Evolutionary conservation across 441 rosid genomes (phyloP).

Genomic region (Pelargonium myrrhifolium): DNA sequence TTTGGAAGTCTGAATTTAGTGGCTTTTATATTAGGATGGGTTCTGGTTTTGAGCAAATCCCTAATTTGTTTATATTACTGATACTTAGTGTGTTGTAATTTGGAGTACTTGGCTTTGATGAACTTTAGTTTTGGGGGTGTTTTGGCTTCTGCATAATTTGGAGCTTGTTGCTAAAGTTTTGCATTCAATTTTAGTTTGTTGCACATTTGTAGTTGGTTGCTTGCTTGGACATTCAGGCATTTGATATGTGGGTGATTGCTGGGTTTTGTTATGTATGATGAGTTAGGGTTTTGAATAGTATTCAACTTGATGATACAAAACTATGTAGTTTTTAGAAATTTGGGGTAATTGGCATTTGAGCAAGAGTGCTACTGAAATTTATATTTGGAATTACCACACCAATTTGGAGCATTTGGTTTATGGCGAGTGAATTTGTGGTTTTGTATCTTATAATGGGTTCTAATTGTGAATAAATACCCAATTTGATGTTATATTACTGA

Average conservation of each 20-base stretch:
- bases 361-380: not conserved
- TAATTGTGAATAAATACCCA: not conserved
- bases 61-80: too few species aligned
- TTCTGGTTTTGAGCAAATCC: too few species aligned
- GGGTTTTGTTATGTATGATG: not conserved
- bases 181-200: not conserved
- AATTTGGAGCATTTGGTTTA: not conserved
- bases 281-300: not conserved
- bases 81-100: too few species aligned
- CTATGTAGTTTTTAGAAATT: not conserved
- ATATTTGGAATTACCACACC: not conserved
- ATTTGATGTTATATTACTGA: not conserved
- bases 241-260: not conserved
- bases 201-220: not conserved
- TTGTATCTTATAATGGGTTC: not conserved
- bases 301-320: not conserved
- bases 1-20: too few species aligned
- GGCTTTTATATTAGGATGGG: too few species aligned
- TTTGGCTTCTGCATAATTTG: not conserved
- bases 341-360: not conserved
- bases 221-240: not conserved
- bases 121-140: too few species aligned
- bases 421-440: not conserved
- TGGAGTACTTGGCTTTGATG: too few species aligned
- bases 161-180: not conserved